Conservation (phyloP, 2,329 filamentous ascomycete species). For the Epichloe amarillans region DNA sequence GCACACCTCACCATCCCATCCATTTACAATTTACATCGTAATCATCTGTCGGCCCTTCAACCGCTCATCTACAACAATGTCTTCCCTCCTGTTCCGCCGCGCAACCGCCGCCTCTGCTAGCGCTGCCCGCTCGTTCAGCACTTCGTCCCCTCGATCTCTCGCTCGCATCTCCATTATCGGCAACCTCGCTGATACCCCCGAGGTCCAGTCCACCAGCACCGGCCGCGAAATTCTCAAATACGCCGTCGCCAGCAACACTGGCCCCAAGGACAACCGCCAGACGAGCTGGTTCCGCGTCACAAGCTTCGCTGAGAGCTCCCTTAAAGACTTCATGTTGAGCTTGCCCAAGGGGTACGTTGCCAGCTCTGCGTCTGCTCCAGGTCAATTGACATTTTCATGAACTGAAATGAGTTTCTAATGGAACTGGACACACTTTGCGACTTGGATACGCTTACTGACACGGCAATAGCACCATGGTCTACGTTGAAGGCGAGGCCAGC, state of each 20-base stretch:
- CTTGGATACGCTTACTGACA: constrained; percentile 6
- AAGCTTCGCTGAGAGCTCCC: constrained; percentile 57
- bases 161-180: constrained; percentile 81
- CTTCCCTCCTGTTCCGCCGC: constrained; percentile 39
- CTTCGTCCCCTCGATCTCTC: constrained; percentile 48
- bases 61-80: constrained; percentile 19
- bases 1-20: neutral
- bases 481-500: constrained; percentile 68
- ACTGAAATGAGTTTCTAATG: neutral
- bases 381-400: too few species aligned
- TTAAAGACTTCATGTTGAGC: constrained; percentile 57
- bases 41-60: too few species aligned
- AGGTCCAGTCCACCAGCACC: constrained; percentile 54
- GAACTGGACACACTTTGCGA: neutral
- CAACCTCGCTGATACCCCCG: constrained; percentile 67
- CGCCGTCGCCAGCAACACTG: constrained; percentile 55
- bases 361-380: neutral
- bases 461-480: constrained; percentile 54
- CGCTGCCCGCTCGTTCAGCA: constrained; percentile 60
- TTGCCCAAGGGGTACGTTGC: constrained; percentile 72
- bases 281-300: constrained; percentile 79
- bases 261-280: constrained; percentile 54
- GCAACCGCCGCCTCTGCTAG: constrained; percentile 34
- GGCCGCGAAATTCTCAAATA: constrained; percentile 69
- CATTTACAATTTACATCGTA: neutral